Percentiles rank a stretch among this genome's conserved stretches.
phyloP scores from a whole-genome alignment of 2,329 filamentous ascomycete species.

The Shiraia bambusicola region DNA sequence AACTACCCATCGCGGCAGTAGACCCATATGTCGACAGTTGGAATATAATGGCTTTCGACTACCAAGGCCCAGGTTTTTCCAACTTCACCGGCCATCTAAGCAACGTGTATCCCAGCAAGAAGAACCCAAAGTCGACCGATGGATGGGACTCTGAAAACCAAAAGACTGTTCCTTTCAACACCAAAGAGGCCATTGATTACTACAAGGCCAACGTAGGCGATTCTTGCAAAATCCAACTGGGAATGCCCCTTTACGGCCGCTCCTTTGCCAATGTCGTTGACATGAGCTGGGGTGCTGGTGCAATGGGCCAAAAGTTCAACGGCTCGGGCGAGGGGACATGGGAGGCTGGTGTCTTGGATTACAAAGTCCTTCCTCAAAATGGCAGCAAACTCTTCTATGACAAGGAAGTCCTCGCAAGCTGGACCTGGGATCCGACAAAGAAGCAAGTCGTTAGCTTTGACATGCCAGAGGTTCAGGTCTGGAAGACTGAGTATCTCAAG shows the following conservation, averaged over 20 bases:
- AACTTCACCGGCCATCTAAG: conserved; percentile 55
- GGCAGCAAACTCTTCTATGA: conserved; percentile 24
- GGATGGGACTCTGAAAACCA: conserved; percentile 10
- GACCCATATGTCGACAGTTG: conserved; percentile 49
- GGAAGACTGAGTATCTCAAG: conserved; percentile 30
- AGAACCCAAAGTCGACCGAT: conserved; percentile 23
- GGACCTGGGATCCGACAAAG: conserved; percentile 23
- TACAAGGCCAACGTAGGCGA: conserved; percentile 24
- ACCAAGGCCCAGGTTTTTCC: conserved; percentile 75
- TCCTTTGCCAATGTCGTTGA: conserved; percentile 28
- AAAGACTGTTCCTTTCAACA: conserved; percentile 23
- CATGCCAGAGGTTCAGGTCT: conserved; percentile 22
- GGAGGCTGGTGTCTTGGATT: conserved; percentile 31
- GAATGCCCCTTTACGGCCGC: conserved; percentile 36
- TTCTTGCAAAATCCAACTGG: conserved; percentile 27
- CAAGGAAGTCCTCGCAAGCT: conserved; percentile 20
- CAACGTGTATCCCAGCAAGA: conserved; percentile 27
- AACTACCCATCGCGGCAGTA: conserved; percentile 44
- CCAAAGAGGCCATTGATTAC: conserved; percentile 26
- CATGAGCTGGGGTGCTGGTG: conserved; percentile 47
- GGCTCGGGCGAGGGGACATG: conserved; percentile 28
- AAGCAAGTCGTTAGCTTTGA: conserved; percentile 29
- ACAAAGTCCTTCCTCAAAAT: conserved; percentile 28
- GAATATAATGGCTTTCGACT: conserved; percentile 65
- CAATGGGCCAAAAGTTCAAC: conserved; percentile 41